These are phyloP conservation scores for Rhododendron molle DNA, from an alignment of 148 eudicot genomes.

Conservation along the genomic window DNA sequence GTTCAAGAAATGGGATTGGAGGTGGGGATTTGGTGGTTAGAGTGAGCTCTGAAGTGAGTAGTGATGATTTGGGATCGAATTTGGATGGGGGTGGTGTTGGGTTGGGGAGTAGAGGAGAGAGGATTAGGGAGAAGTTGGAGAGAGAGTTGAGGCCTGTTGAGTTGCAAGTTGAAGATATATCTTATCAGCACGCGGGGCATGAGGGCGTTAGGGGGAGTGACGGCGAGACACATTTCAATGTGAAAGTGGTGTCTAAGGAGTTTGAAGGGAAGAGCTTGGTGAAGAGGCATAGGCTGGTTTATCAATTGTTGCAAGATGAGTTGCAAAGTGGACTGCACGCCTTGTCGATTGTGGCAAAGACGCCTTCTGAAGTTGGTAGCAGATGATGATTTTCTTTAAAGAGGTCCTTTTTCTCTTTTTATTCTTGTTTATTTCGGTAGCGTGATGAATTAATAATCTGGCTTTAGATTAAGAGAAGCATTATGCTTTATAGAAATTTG, in stretches of 20 bases:
- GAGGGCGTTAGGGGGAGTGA: slow-evolving; percentile 59
- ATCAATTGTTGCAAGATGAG: slow-evolving; percentile 74
- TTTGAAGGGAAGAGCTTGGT: slow-evolving; percentile 87
- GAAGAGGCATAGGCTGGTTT: slow-evolving; percentile 83
- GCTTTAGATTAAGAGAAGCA: background rate
- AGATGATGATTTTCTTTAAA: background rate
- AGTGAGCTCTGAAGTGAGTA: background rate
- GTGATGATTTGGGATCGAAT: slow-evolving; percentile 11
- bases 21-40: slow-evolving; percentile 11
- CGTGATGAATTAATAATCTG: background rate
- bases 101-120: slow-evolving; percentile 63
- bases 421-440: background rate
- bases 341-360: slow-evolving; percentile 75
- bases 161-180: slow-evolving; percentile 68
- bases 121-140: slow-evolving; percentile 60
- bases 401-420: slow-evolving; percentile 12
- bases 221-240: slow-evolving; percentile 84
- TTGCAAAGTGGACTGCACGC: slow-evolving; percentile 84
- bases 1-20: slow-evolving; percentile 7
- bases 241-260: slow-evolving; percentile 62
- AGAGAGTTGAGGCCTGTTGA: slow-evolving; percentile 57
- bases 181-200: slow-evolving; percentile 93
- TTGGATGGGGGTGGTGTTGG: background rate
- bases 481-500: background rate
- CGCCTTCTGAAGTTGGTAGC: slow-evolving; percentile 46